These are phyloP conservation scores for Clavulina sp. DNA, from an alignment of 768 basidiomycete genomes.

Conservation along the genomic window DNA sequence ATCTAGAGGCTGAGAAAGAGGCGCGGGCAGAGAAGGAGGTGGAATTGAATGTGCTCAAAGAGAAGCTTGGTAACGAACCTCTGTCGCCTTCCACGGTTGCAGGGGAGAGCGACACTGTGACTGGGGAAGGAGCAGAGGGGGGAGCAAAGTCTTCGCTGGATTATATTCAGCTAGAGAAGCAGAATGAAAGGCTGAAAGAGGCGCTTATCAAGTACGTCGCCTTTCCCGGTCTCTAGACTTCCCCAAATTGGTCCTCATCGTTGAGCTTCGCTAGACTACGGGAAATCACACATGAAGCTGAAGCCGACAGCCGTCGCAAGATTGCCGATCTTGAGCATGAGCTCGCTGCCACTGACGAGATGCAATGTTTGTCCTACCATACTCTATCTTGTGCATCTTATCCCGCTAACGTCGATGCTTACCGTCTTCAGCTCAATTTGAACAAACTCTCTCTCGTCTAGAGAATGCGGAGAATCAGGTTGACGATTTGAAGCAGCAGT, in stretches of 20 bases:
- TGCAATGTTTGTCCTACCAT: constrained; percentile 40
- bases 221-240: not conserved
- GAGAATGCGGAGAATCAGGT: constrained; percentile 81
- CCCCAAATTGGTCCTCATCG: not conserved
- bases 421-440: constrained; percentile 45
- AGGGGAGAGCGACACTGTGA: too few relatives aligned
- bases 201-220: constrained; percentile 58
- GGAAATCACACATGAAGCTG: constrained; percentile 75
- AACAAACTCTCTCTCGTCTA: constrained; percentile 60
- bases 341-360: constrained; percentile 52
- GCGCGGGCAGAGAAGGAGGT: constrained; percentile 62
- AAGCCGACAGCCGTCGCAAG: constrained; percentile 61
- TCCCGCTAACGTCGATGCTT: not conserved
- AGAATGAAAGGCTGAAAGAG: constrained; percentile 90
- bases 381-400: not conserved
- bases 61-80: constrained; percentile 19
- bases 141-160: constrained; percentile 29
- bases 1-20: constrained; percentile 67
- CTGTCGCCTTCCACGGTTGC: constrained; percentile 3
- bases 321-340: constrained; percentile 87
- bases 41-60: constrained; percentile 60
- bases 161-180: constrained; percentile 77
- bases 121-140: constrained; percentile 14
- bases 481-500: constrained; percentile 82
- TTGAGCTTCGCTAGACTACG: constrained; percentile 38